Conservation (phyloP, 441 rosid genomes). For the Adansonia madagascariensis region DNA sequence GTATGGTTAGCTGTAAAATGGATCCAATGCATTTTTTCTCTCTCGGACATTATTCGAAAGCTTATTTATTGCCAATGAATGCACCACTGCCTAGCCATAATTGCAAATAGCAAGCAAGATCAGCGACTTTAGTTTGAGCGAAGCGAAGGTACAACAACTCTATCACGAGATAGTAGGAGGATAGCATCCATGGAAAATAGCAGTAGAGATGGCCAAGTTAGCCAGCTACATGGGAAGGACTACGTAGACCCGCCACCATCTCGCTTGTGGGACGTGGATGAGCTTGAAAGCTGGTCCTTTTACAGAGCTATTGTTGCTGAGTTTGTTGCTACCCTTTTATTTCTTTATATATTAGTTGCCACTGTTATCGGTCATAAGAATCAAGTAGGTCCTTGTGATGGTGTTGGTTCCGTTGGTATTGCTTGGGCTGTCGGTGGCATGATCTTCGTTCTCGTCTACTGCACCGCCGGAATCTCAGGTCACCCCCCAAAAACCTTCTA, state of each 20-base stretch:
- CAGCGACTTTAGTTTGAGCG: no score
- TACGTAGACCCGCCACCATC: slow-evolving; percentile 51
- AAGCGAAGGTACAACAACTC: no score
- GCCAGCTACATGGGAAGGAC: slow-evolving; percentile 29
- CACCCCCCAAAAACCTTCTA: background rate
- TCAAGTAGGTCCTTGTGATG: slow-evolving; percentile 32
- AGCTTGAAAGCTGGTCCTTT: slow-evolving; percentile 44
- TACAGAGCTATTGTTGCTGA: slow-evolving; percentile 49
- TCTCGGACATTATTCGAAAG: background rate
- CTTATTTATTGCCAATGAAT: background rate
- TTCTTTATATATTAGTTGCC: slow-evolving; percentile 41
- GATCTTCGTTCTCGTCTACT: slow-evolving; percentile 51
- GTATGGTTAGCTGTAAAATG: background rate
- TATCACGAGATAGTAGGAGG: no score
- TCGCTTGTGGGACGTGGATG: slow-evolving; percentile 30
- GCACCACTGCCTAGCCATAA: slow-evolving; percentile 5
- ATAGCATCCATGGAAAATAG: background rate
- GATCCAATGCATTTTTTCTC: background rate
- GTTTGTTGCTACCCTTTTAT: slow-evolving; percentile 48
- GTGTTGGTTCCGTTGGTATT: slow-evolving; percentile 45
- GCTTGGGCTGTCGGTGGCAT: slow-evolving; percentile 54
- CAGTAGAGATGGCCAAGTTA: slow-evolving; percentile 18
- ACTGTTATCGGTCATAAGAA: slow-evolving; percentile 43
- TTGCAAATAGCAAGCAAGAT: background rate
- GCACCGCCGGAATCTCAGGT: slow-evolving; percentile 54